Evolutionary conservation across 1,284 basidiomycete genomes (phyloP).

Genomic region (Fomitopsis schrenkii): DNA sequence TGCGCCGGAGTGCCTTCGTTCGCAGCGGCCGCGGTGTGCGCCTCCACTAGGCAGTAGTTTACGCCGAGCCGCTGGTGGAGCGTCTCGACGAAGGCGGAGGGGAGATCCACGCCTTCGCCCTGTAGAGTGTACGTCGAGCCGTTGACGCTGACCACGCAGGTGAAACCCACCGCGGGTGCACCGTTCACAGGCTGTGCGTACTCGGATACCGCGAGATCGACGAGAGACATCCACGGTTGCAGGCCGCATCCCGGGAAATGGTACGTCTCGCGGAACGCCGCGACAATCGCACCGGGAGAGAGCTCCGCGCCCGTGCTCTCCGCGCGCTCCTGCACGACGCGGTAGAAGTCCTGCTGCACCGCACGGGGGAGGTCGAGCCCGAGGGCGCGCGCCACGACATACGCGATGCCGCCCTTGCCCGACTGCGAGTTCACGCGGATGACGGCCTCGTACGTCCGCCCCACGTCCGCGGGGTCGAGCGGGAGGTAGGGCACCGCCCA

Average conservation of each 20-base stretch:
- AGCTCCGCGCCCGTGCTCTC: constrained; percentile 96
- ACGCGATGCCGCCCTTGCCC: constrained; percentile 94
- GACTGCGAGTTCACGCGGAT: constrained; percentile 99
- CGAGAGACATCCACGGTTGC: too few relatives aligned
- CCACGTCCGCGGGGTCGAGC: constrained; percentile 94
- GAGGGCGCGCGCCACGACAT: constrained; percentile 91
- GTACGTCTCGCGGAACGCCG: constrained; percentile 83
- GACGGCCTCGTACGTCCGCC: constrained; percentile 96
- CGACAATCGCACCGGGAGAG: constrained; percentile 90
- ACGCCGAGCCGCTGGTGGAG: too few relatives aligned
- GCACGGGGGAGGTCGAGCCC: constrained; percentile 91
- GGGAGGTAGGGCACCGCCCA: constrained; percentile 98
- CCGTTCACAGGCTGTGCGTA: too few relatives aligned
- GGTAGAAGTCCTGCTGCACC: constrained; percentile 96
- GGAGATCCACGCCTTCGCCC: too few relatives aligned
- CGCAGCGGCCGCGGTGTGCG: too few relatives aligned
- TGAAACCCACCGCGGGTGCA: too few relatives aligned
- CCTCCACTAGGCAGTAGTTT: too few relatives aligned
- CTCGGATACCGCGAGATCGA: too few relatives aligned
- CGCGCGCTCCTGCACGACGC: constrained; percentile 86
- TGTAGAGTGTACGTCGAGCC: too few relatives aligned
- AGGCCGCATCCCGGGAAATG: constrained; percentile 63
- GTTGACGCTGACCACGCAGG: too few relatives aligned
- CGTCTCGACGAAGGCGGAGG: too few relatives aligned
- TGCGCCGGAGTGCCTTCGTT: too few relatives aligned